Conservation (phyloP, 2,329 filamentous ascomycete species). For the Stachybotrys elegans region DNA sequence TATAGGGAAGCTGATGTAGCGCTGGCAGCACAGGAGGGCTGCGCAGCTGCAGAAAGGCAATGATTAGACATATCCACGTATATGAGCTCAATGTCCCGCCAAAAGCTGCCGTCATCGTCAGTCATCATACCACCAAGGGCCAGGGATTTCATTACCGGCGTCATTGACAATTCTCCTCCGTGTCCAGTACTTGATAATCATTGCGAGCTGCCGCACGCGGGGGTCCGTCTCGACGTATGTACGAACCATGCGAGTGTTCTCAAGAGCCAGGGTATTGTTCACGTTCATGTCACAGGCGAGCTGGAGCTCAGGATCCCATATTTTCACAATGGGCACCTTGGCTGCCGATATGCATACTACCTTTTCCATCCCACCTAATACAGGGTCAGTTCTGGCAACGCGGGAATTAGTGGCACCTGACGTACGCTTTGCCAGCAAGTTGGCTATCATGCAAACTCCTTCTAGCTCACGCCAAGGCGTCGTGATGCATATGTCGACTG, state of each 20-base stretch:
- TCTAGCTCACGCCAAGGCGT: conserved; percentile 85
- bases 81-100: conserved; percentile 96
- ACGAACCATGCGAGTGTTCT: conserved; percentile 97
- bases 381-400: conserved; percentile 24
- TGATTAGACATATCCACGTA: conserved; percentile 98
- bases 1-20: conserved; percentile 63
- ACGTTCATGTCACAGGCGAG: conserved; percentile 98
- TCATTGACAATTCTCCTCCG: conserved; percentile 90
- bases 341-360: conserved; percentile 92
- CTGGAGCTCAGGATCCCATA: conserved; percentile 90
- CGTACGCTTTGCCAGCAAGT: conserved; percentile 79
- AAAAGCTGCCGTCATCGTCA: conserved; percentile 54
- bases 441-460: conserved; percentile 84
- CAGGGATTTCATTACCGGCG: conserved; percentile 60
- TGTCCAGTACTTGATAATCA: conserved; percentile 98
- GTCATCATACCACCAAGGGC: conserved; percentile 2
- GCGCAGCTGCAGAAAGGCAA: conserved; percentile 89
- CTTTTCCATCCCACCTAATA: conserved; percentile 87
- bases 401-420: conserved; percentile 10
- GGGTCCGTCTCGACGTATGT: conserved; percentile 94
- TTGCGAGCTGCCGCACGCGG: conserved; percentile 83
- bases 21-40: conserved; percentile 79
- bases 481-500: conserved; percentile 96
- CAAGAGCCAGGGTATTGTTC: conserved; percentile 90
- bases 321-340: conserved; percentile 97